These are phyloP conservation scores for Rusavskia elegans DNA, from an alignment of 495 filamentous ascomycete genomes.

Conservation along the genomic window DNA sequence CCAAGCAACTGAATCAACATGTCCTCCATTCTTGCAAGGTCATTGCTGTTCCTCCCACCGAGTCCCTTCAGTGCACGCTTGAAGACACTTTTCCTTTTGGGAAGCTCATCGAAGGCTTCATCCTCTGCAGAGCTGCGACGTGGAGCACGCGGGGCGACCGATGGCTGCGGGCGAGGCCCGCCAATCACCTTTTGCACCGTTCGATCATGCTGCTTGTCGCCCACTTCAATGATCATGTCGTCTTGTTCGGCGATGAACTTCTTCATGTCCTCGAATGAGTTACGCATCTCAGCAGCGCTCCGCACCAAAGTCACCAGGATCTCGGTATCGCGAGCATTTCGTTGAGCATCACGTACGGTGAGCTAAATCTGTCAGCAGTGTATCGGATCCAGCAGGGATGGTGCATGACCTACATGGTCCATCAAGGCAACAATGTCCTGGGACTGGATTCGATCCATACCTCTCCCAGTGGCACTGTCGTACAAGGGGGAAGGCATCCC, in stretches of 20 bases:
- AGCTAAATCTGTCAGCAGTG: slow-evolving; percentile 39
- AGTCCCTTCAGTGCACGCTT: slow-evolving; percentile 81
- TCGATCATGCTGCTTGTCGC: slow-evolving; percentile 72
- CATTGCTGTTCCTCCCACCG: slow-evolving; percentile 69
- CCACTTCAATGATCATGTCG: slow-evolving; percentile 63
- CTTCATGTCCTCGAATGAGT: slow-evolving; percentile 93
- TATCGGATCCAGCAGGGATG: neutral
- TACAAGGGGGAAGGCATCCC: slow-evolving; percentile 60
- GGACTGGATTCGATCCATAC: slow-evolving; percentile 84
- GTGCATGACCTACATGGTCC: slow-evolving; percentile 59
- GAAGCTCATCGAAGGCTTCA: slow-evolving; percentile 47
- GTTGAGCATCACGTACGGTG: slow-evolving; percentile 91
- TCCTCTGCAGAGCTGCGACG: slow-evolving; percentile 39
- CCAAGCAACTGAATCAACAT: slow-evolving; percentile 86
- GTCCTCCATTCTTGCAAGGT: slow-evolving; percentile 81
- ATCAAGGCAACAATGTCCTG: slow-evolving; percentile 96
- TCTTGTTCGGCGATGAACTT: slow-evolving; percentile 76
- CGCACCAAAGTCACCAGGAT: slow-evolving; percentile 88
- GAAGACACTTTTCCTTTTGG: slow-evolving; percentile 81
- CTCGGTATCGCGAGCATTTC: slow-evolving; percentile 91
- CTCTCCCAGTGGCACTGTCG: slow-evolving; percentile 75
- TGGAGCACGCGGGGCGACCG: slow-evolving; percentile 17
- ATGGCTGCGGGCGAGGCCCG: slow-evolving; percentile 76
- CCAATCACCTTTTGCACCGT: slow-evolving; percentile 68
- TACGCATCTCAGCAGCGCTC: slow-evolving; percentile 93